A percentile compares a stretch with the other conserved stretches of the same genome.
phyloP scores from a whole-genome alignment of 1,284 basidiomycete species.

The Irpex rosettiformis region DNA sequence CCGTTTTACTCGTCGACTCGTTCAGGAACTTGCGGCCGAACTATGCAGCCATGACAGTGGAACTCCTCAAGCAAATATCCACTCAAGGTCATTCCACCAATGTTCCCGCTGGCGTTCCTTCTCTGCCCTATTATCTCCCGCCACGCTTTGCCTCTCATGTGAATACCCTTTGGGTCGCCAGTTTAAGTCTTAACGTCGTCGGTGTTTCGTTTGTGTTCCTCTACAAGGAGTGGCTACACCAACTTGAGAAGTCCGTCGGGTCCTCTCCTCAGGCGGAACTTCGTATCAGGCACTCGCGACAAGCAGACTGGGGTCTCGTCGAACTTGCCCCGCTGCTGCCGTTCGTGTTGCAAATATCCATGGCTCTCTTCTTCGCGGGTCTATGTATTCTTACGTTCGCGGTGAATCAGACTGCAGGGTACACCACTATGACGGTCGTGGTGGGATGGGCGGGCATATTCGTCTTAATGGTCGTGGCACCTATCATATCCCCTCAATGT shows the following conservation, averaged over 20 bases:
- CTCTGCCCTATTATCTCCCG: background rate
- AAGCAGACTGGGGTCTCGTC: background rate
- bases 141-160: background rate
- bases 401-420: background rate
- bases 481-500: background rate
- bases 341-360: background rate
- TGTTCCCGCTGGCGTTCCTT: background rate
- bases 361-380: slow-evolving; percentile 4
- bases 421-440: background rate
- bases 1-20: background rate
- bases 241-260: background rate
- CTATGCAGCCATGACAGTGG: background rate
- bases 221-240: background rate
- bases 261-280: background rate
- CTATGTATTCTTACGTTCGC: background rate
- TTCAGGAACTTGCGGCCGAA: background rate
- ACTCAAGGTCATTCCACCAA: background rate
- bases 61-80: background rate
- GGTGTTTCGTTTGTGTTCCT: background rate
- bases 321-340: background rate
- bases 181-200: background rate
- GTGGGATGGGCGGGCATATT: background rate
- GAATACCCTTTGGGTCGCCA: background rate
- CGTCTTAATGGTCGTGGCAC: background rate
- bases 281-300: background rate